Evolutionary conservation across 2,329 filamentous ascomycete species (phyloP), one percentile per base, ranked within the genome.

Genomic region (Ascochyta rabiei): DNA sequence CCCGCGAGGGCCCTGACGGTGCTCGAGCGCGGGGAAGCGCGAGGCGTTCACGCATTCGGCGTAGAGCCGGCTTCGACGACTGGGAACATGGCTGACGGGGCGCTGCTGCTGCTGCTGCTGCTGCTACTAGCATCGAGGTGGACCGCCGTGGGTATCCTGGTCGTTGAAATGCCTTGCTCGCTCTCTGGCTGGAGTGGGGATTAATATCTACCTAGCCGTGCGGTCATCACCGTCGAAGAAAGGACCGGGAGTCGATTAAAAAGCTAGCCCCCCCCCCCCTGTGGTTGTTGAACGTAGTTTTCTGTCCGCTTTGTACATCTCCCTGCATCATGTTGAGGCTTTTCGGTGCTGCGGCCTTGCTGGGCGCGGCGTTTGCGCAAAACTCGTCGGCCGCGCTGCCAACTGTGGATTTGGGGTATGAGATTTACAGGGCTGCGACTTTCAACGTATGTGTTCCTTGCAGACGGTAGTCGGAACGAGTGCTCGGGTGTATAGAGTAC

Each of bases 401-500:
- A 33, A 68, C 71, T 18, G 79, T 85, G 7, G 81, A 85, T 62
- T 71, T 85, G 9, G 82, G 81, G 35, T 85, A 85, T 64, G 76
- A 81, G 50, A 67, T 82, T 19, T 80, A 84, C 45, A 75, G 77
- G 61, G 82, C 79, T 28, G 67, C 77, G 4, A 65, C 66, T 12
- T 78, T 77, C 62, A 81, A 82, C 69, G 77, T 78, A 52, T 16
- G 70, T 69, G 30, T 15, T 18, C 39, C 12, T 15, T 16, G n/a
- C 6, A 42, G 1, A n/a, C 15, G 19, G 41, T 6, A 26, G 40
- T 24, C 23, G 48, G 40, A 39, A 15, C 21, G 13, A 8, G 7
- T 30, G n/a, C 57, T 62, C 34, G 66, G 39, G 31, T 3, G 15
- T 9, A 16, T 41, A 74, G 76, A 64, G 72, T 53, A 71, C 77